These are phyloP conservation scores for Fraxinus angustifolia DNA, from an alignment of 305 asterid genomes.

Conservation along the genomic window DNA sequence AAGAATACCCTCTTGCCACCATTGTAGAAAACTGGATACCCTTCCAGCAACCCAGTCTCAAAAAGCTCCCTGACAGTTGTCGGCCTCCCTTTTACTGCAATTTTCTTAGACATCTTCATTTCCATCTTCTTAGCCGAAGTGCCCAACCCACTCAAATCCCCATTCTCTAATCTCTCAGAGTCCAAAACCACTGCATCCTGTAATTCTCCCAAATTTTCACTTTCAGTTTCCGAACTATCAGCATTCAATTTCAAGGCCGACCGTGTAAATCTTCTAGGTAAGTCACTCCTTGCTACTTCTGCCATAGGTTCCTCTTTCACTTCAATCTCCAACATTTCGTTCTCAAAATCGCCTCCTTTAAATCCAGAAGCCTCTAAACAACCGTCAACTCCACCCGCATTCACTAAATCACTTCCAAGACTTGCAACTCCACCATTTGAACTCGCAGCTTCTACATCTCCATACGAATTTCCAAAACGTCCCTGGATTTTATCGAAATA, in stretches of 20 bases:
- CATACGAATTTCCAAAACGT: conserved; percentile 23
- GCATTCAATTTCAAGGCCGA: conserved; percentile 36
- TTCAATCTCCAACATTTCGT: conserved; percentile 60
- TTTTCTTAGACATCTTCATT: conserved; percentile 65
- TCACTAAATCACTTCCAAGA: conserved; percentile 30
- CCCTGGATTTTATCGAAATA: conserved; percentile 23
- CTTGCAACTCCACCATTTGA: conserved; percentile 26
- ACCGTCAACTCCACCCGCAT: conserved; percentile 27
- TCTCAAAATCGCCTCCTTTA: conserved; percentile 26
- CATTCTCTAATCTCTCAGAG: conserved; percentile 41
- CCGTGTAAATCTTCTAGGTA: conserved; percentile 50
- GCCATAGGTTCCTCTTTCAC: conserved; percentile 42
- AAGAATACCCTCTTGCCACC: conserved; percentile 77
- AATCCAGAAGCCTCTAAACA: conserved; percentile 21
- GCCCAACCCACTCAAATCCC: conserved; percentile 28
- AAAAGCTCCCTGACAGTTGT: conserved; percentile 84
- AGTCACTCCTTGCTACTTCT: conserved; percentile 15
- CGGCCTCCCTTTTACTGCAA: conserved; percentile 56
- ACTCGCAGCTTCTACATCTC: conserved; percentile 27
- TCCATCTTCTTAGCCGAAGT: conserved; percentile 53
- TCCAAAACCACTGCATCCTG: conserved; percentile 50
- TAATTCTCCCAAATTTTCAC: conserved; percentile 33
- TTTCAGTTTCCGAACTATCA: conserved; percentile 25
- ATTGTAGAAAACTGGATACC: conserved; percentile 92
- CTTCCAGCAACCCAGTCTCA: conserved; percentile 88